phyloP scores from a whole-genome alignment of 1,284 basidiomycete genomes.

The Microbotryum scabiosae region DNA sequence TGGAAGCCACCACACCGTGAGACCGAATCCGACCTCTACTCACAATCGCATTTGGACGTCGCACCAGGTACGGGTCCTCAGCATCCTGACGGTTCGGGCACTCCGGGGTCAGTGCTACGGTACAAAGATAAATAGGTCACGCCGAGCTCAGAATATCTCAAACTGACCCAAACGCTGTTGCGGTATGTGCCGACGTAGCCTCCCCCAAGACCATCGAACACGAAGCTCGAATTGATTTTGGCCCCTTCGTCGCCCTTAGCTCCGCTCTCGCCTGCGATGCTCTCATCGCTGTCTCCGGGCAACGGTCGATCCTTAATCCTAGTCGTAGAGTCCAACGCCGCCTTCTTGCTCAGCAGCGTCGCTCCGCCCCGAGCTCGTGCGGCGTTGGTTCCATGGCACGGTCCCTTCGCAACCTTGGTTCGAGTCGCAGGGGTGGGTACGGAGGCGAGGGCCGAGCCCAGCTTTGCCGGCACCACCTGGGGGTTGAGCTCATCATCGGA shows the following conservation, averaged over 20 bases:
- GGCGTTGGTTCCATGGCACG: conserved; percentile 6
- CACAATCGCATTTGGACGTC: conserved; percentile 47
- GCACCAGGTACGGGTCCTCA: conserved; percentile 33
- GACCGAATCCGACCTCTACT: conserved; percentile 33
- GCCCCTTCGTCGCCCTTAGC: conserved; percentile 48
- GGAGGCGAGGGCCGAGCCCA: neutral
- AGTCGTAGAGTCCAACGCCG: conserved; percentile 11
- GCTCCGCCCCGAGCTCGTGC: conserved; percentile 20
- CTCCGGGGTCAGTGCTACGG: neutral
- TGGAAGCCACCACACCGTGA: no score
- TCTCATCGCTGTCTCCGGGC: conserved; percentile 12
- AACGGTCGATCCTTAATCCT: neutral
- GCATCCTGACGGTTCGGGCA: conserved; percentile 20
- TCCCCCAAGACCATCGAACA: conserved; percentile 61
- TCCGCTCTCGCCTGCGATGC: conserved; percentile 27
- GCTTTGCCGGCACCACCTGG: conserved; percentile 11
- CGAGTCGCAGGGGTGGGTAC: neutral
- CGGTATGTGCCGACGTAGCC: conserved; percentile 45
- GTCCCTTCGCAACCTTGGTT: conserved; percentile 7
- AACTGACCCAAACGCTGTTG: conserved; percentile 44
- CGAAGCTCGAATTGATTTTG: conserved; percentile 67
- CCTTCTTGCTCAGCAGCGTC: conserved; percentile 32
- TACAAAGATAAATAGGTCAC: no score
- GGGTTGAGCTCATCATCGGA: conserved; percentile 56
- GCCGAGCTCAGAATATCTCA: conserved; percentile 29